Conservation (phyloP, 345 rosid genomes). For the Hibiscus trionum region DNA sequence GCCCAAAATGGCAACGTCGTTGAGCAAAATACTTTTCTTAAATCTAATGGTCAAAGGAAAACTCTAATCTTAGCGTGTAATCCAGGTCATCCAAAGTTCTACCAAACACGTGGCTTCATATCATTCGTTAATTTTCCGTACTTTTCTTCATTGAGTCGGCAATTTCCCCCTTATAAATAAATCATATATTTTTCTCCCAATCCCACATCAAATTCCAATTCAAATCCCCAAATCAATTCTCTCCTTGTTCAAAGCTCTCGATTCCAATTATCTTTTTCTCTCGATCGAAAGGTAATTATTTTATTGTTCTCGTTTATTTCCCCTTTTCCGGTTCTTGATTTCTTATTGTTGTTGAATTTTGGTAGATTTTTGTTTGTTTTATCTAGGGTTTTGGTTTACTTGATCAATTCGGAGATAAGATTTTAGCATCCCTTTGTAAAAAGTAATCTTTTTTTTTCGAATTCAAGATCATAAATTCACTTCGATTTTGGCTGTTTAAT, state of each 20-base stretch:
- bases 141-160: neutral
- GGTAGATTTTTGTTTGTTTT: neutral
- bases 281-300: neutral
- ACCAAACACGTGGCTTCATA: neutral
- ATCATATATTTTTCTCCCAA: neutral
- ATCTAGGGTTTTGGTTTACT: neutral
- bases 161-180: neutral
- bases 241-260: neutral
- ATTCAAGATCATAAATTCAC: neutral
- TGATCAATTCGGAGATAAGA: neutral
- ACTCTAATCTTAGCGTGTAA: neutral
- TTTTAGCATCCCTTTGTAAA: neutral
- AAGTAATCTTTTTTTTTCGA: neutral
- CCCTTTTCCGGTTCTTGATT: neutral
- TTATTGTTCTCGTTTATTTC: neutral
- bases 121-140: neutral
- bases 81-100: neutral
- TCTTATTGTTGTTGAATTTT: neutral
- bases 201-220: neutral
- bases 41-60: neutral
- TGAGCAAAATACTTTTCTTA: too few species aligned
- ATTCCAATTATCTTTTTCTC: neutral
- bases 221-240: neutral
- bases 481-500: neutral
- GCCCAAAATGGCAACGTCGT: too few species aligned